A percentile compares a stretch with the other conserved stretches of the same genome.
Conservation (phyloP, 139 green algal species). For the Spirogloea muscicola region DNA sequence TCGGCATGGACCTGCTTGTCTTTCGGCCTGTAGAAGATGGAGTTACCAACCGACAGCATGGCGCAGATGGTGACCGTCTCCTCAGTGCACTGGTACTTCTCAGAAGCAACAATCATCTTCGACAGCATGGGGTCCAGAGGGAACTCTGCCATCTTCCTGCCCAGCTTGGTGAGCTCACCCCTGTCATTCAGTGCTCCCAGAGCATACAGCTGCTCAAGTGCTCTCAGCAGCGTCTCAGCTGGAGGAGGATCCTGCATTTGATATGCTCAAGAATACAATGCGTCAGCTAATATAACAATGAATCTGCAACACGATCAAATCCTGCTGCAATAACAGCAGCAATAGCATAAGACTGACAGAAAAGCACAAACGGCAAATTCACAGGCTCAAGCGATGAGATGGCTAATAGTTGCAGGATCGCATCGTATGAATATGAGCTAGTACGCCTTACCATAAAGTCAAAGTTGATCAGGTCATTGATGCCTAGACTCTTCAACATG, state of each 20-base stretch:
- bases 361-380: too few species aligned
- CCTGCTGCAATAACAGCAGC: too few species aligned
- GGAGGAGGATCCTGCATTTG: constrained; percentile 49
- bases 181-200: constrained; percentile 92
- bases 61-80: constrained; percentile 85
- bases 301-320: too few species aligned
- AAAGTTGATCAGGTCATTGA: constrained; percentile 94
- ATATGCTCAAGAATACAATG: too few species aligned
- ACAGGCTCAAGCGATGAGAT: too few species aligned
- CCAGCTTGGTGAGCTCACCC: constrained; percentile 51
- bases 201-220: constrained; percentile 94
- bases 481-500: constrained; percentile 85
- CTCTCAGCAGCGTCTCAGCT: constrained; percentile 79
- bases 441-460: too few species aligned
- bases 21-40: constrained; percentile 96
- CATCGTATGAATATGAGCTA: too few species aligned
- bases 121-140: constrained; percentile 93
- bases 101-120: constrained; percentile 85
- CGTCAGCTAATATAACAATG: too few species aligned
- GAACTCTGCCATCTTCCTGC: constrained; percentile 95
- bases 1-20: constrained; percentile 90
- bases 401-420: too few species aligned
- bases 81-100: constrained; percentile 70
- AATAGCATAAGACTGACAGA: too few species aligned
- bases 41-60: constrained; percentile 86